Conservation (phyloP, 371 early-diverging fungal species). For the Haplosporangium sp. region DNA sequence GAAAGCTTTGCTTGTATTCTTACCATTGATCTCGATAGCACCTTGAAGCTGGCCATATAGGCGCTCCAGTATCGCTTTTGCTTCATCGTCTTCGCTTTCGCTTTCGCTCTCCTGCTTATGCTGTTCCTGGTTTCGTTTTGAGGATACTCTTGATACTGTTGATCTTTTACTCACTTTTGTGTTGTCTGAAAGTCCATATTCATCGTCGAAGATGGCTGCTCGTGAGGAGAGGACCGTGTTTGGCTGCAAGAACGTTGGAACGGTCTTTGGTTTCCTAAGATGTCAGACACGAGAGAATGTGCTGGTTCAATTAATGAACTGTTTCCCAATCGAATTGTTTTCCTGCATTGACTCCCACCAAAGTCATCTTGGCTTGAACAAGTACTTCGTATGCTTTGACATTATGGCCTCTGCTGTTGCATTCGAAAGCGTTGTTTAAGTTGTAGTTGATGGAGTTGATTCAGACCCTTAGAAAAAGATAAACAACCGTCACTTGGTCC, state of each 20-base stretch:
- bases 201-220: conserved; percentile 42
- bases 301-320: too few relatives aligned
- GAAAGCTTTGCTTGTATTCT: neutral
- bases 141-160: too few relatives aligned
- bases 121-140: neutral
- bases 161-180: neutral
- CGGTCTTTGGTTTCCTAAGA: conserved; percentile 19
- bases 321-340: too few relatives aligned
- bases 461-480: too few relatives aligned
- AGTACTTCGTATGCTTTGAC: too few relatives aligned
- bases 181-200: neutral
- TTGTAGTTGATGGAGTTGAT: too few relatives aligned
- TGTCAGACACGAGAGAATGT: too few relatives aligned
- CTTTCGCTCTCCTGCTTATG: conserved; percentile 2
- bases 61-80: conserved; percentile 24
- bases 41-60: conserved; percentile 37
- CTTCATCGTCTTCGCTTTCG: conserved; percentile 20
- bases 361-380: too few relatives aligned
- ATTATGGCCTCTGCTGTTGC: too few relatives aligned
- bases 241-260: conserved; percentile 33
- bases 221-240: conserved; percentile 38
- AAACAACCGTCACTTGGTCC: too few relatives aligned
- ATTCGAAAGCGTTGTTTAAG: too few relatives aligned
- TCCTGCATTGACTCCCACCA: too few relatives aligned
- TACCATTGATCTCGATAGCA: conserved; percentile 41